Base-by-base conservation (phyloP, 306 rosid species). In the Quercus parvula region DNA sequence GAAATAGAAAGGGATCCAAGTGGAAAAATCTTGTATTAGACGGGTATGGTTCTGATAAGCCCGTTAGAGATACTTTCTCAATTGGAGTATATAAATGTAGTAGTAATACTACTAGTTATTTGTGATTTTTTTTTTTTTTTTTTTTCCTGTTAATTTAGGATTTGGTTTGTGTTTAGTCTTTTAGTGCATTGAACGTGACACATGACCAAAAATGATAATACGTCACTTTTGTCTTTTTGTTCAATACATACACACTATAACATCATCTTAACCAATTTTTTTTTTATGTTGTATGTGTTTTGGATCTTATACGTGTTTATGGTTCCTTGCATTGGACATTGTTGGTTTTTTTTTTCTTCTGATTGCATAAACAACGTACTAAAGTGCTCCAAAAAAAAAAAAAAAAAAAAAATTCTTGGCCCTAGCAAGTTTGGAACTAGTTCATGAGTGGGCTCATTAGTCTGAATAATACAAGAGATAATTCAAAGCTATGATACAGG, bases 371-470 rank as follows among this genome's bases (percentile, higher is more conserved):
- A 10, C 0, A 49, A 49, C 8, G 14, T 24, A 20, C 11, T 3
- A 58, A 20, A 58, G 64, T 57, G 22, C 1, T n/a, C 46, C 46
- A 0, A 5, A 5, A 33, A 33, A 33, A 33, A n/a, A 33, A 33
- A 33, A 33, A n/a, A 33, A 28, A 5, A 3, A 52, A 24, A 10
- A 49, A 0, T 4, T 25, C 51, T 68, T 62, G 56, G 19, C 3
- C 76, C 78, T 78, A 81, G 78, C 74, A 87, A 78, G 83, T 83
- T 74, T 51, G 75, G 82, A 70, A 77, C 73, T 81, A 77, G 85
- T 82, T 57, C 30, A 81, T 55, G 79, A 71, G 77, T 80, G 30
- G 85, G 84, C 52, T 41, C 77, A 57, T 66, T 57, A 70, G 31
- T 62, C 31, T 71, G 30, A 85, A 81, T 81, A 85, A 83, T 80